A percentile compares a stretch with the other conserved stretches of the same genome.
phyloP scores from a whole-genome alignment of 1,284 basidiomycete species.

The Heterobasidion annosum region DNA sequence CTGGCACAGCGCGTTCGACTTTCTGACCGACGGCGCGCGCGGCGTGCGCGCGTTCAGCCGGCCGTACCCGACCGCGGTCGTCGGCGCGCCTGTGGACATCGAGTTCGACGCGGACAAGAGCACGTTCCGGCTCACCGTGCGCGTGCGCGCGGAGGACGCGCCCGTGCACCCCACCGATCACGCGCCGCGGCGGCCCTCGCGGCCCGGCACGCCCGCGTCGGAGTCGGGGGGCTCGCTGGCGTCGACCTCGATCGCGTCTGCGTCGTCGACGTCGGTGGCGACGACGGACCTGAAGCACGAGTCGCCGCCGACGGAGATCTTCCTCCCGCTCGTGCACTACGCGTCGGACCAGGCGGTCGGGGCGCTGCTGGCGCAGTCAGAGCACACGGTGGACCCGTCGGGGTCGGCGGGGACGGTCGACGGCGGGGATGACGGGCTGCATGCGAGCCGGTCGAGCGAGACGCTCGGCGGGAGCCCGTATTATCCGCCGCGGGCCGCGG shows the following conservation, averaged over 20 bases:
- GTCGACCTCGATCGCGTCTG: conserved; percentile 14
- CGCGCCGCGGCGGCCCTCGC: conserved; percentile 2
- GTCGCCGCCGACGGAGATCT: conserved; percentile 72
- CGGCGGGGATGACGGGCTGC: conserved; percentile 1
- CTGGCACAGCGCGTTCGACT: conserved; percentile 45
- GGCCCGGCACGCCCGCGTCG: conserved; percentile 7
- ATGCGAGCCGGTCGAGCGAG: conserved; percentile 9
- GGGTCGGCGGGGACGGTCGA: conserved; percentile 5
- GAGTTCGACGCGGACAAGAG: conserved; percentile 74
- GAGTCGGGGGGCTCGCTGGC: conserved; percentile 6
- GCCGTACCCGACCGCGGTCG: conserved; percentile 70
- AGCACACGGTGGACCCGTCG: conserved; percentile 8
- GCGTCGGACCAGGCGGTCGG: conserved; percentile 77
- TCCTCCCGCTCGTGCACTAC: conserved; percentile 84
- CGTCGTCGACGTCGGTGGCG: conserved; percentile 15
- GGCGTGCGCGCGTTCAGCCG: conserved; percentile 77
- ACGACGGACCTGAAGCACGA: background rate
- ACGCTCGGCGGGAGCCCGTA: conserved; percentile 4
- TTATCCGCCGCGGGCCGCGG: too few species aligned
- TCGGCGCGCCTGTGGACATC: conserved; percentile 60
- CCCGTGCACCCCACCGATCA: conserved; percentile 8
- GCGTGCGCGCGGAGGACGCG: conserved; percentile 47
- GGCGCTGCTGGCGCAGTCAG: conserved; percentile 20
- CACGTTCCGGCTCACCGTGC: conserved; percentile 57
- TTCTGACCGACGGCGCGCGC: conserved; percentile 75